A percentile compares a stretch with the other conserved stretches of the same genome.
These are phyloP conservation scores for Plasmopara viticola DNA, from an alignment of 352 stramenopile species.

Conservation along the genomic window DNA sequence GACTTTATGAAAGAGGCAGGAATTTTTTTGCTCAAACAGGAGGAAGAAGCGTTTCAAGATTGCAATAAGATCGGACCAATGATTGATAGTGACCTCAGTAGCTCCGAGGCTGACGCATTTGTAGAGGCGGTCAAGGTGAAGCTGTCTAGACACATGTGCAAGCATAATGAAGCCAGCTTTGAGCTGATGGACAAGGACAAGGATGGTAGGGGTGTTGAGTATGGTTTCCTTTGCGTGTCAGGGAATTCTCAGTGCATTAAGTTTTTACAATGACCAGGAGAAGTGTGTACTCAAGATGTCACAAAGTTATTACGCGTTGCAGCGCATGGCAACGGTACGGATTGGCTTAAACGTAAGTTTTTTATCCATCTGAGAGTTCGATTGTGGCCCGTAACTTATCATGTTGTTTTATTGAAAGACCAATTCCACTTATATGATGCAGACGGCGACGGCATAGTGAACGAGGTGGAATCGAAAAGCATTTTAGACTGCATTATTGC, in stretches of 20 bases:
- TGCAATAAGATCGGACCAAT: conserved; percentile 34
- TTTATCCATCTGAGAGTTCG: too few species aligned
- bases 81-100: conserved; percentile 24
- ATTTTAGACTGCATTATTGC: conserved; percentile 56
- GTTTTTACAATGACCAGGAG: conserved; percentile 16
- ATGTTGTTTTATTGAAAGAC: conserved; percentile 17
- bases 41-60: conserved; percentile 34
- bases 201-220: conserved; percentile 30
- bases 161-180: conserved; percentile 32
- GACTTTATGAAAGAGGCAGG: conserved; percentile 40
- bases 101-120: conserved; percentile 25
- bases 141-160: conserved; percentile 54
- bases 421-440: conserved; percentile 59
- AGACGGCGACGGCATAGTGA: conserved; percentile 46
- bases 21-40: conserved; percentile 34
- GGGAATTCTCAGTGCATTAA: not conserved
- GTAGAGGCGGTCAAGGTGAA: conserved; percentile 57
- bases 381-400: too few species aligned
- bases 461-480: conserved; percentile 45
- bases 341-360: conserved; percentile 44
- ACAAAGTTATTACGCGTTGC: conserved; percentile 35
- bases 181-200: conserved; percentile 59
- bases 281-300: conserved; percentile 37
- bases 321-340: conserved; percentile 27
- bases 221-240: not conserved